phyloP scores from a whole-genome alignment of 371 early-diverging fungal genomes.

The Phascolomyces articulosus region DNA sequence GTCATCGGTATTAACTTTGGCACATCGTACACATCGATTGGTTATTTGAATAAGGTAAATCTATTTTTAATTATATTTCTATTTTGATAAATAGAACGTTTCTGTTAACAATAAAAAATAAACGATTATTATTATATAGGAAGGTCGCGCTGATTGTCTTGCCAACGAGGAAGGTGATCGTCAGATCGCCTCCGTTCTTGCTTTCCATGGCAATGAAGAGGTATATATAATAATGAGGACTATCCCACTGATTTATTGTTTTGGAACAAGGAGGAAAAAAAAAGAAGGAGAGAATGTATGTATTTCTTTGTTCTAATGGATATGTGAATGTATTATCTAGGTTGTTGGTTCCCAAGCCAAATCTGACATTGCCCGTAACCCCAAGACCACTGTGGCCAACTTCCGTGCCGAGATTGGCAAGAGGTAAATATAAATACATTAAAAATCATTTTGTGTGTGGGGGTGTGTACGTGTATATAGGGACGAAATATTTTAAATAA shows the following conservation, averaged over 20 bases:
- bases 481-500: no score
- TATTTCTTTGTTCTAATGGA: no score
- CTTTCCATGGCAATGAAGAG: slow-evolving; percentile 91
- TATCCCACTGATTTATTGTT: no score
- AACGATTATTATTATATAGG: no score
- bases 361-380: slow-evolving; percentile 87
- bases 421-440: slow-evolving; percentile 57
- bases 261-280: no score
- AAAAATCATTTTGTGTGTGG: no score
- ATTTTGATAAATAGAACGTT: no score
- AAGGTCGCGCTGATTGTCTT: slow-evolving; percentile 88
- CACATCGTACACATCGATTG: slow-evolving; percentile 87
- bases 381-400: slow-evolving; percentile 83
- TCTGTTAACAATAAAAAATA: not conserved
- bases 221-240: no score
- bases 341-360: slow-evolving; percentile 93
- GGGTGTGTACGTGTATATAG: no score
- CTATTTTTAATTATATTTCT: not conserved
- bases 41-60: slow-evolving; percentile 81
- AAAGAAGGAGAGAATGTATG: no score
- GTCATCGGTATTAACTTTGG: slow-evolving; percentile 91
- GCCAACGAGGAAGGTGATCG: slow-evolving; percentile 98
- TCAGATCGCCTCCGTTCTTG: slow-evolving; percentile 90
- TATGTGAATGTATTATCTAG: slow-evolving; percentile 37
- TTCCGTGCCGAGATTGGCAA: slow-evolving; percentile 89